A percentile compares a stretch with the other conserved stretches of the same genome.
Evolutionary conservation across 441 rosid species (phyloP).

Genomic region (Euphorbia celastroides): DNA sequence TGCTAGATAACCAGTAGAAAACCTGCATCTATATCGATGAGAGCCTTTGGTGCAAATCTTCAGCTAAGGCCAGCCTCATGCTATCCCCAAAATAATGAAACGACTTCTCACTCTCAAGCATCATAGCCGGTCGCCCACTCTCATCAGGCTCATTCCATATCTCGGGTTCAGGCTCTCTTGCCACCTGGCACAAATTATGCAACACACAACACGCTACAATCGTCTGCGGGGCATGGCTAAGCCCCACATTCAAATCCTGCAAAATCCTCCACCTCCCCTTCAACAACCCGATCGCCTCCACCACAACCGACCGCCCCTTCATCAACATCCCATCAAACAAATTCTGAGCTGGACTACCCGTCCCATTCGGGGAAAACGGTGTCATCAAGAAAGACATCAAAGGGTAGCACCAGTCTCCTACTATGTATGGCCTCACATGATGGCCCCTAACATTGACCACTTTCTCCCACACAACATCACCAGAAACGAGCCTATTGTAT

Average conservation of each 20-base stretch:
- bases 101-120: constrained; percentile 79
- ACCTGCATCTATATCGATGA: constrained; percentile 46
- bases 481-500: constrained; percentile 69
- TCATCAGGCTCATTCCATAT: constrained; percentile 84
- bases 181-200: constrained; percentile 91
- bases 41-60: constrained; percentile 90
- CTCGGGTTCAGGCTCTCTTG: constrained; percentile 94
- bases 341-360: constrained; percentile 78
- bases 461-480: constrained; percentile 91
- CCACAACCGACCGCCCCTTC: constrained; percentile 89
- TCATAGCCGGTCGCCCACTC: constrained; percentile 56
- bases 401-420: constrained; percentile 97
- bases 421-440: constrained; percentile 76
- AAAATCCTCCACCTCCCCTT: constrained; percentile 92
- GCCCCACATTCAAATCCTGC: constrained; percentile 86
- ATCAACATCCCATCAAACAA: constrained; percentile 93
- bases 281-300: constrained; percentile 86
- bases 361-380: constrained; percentile 73
- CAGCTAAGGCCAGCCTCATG: constrained; percentile 91
- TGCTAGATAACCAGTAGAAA: background rate
- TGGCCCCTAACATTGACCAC: constrained; percentile 67
- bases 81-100: constrained; percentile 71
- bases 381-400: constrained; percentile 77
- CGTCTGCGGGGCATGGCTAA: constrained; percentile 88
- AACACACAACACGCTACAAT: constrained; percentile 93